Conservation (phyloP, 2,329 filamentous ascomycete species). For the Rosellinia necatrix region DNA sequence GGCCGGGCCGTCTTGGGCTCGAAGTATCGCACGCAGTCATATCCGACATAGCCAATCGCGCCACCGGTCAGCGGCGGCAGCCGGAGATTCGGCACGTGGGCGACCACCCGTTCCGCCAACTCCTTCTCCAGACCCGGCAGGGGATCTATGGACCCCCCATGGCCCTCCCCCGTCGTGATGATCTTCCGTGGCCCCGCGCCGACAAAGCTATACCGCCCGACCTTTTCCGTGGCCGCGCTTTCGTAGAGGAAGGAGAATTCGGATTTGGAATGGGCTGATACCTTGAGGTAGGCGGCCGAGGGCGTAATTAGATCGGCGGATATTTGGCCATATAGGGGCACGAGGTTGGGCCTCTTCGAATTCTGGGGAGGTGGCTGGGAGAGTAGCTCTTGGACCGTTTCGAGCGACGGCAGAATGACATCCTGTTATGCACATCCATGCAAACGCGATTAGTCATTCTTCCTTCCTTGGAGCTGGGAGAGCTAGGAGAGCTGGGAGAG, state of each 20-base stretch:
- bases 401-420: constrained; percentile 51
- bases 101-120: constrained; percentile 77
- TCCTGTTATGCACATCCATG: constrained; percentile 36
- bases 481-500: neutral
- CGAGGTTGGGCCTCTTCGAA: constrained; percentile 65
- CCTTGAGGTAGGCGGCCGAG: constrained; percentile 92
- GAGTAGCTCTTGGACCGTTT: constrained; percentile 51
- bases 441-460: constrained; percentile 6
- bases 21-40: constrained; percentile 97
- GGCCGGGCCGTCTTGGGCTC: constrained; percentile 93
- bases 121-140: constrained; percentile 82
- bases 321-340: constrained; percentile 83
- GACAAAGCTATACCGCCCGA: constrained; percentile 94
- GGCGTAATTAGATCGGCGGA: constrained; percentile 93
- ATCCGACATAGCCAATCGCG: constrained; percentile 94
- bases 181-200: constrained; percentile 81
- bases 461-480: neutral
- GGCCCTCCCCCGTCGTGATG: constrained; percentile 83
- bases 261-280: constrained; percentile 74
- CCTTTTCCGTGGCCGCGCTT: constrained; percentile 89
- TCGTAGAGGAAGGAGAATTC: constrained; percentile 94
- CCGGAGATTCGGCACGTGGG: constrained; percentile 78
- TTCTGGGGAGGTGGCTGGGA: constrained; percentile 41
- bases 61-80: constrained; percentile 89
- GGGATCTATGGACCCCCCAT: constrained; percentile 84